Evolutionary conservation across 2,329 filamentous ascomycete species (phyloP).

Genomic region (Microdochium nivale): DNA sequence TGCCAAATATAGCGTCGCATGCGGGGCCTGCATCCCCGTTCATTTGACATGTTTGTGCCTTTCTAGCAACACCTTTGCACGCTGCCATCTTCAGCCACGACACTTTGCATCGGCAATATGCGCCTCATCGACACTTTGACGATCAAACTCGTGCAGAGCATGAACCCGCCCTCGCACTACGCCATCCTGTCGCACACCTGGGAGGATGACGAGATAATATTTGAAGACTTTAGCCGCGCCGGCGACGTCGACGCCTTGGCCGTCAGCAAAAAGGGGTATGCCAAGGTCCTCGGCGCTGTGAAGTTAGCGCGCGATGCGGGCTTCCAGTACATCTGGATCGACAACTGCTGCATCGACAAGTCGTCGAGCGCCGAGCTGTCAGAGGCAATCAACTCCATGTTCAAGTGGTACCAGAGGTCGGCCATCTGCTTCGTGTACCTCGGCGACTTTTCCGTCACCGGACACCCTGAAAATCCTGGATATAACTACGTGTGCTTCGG

Average conservation of each 20-base stretch:
- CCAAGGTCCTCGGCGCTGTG: not conserved
- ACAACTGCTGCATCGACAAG: slow-evolving; percentile 2
- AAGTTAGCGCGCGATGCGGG: not conserved
- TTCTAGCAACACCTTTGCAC: too few relatives aligned
- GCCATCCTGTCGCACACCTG: not conserved
- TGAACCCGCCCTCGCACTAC: too few relatives aligned
- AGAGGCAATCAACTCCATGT: slow-evolving; percentile 1
- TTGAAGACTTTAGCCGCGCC: not conserved
- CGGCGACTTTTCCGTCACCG: not conserved
- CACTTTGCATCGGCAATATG: too few relatives aligned
- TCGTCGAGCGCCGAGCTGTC: not conserved
- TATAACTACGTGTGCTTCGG: too few relatives aligned
- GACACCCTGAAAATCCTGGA: too few relatives aligned
- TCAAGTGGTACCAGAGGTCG: not conserved
- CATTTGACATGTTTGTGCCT: too few relatives aligned
- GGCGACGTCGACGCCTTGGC: too few relatives aligned
- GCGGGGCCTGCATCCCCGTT: too few relatives aligned
- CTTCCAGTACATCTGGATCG: not conserved
- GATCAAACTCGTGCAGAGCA: too few relatives aligned
- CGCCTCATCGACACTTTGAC: too few relatives aligned
- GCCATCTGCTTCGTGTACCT: not conserved
- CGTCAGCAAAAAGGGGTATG: not conserved
- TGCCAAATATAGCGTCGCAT: too few relatives aligned
- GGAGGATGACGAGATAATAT: not conserved
- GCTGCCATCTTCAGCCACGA: too few relatives aligned